A percentile compares a stretch with the other conserved stretches of the same genome.
Conservation (phyloP, 1,284 basidiomycete species). For the Trichosporon sp. region DNA sequence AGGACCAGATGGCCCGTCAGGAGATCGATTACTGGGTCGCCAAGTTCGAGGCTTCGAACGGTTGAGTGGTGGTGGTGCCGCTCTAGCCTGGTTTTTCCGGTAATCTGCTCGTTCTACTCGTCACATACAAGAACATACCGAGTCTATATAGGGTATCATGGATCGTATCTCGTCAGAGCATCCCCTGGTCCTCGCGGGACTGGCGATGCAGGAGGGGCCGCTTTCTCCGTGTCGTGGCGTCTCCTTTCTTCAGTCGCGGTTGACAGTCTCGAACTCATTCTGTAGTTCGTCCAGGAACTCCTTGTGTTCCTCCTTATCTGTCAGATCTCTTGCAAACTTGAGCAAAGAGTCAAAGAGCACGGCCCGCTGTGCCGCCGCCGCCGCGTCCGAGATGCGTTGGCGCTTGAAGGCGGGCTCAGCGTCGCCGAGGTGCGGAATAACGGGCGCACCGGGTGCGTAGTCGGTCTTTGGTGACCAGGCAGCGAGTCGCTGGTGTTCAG, state of each 20-base stretch:
- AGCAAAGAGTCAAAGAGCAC: not conserved
- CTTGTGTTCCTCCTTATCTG: not conserved
- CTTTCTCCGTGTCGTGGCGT: not conserved
- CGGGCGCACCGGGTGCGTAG: not conserved
- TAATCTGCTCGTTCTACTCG: not conserved
- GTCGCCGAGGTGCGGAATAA: not conserved
- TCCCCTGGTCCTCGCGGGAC: not conserved
- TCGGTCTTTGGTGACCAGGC: not conserved
- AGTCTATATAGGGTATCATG: not conserved
- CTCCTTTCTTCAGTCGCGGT: not conserved
- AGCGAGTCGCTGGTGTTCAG: not conserved
- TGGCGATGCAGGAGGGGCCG: not conserved
- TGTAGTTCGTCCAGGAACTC: slow-evolving; percentile 2
- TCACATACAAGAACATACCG: not conserved
- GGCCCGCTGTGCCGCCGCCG: not conserved
- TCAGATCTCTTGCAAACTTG: not conserved
- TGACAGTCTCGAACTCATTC: not conserved
- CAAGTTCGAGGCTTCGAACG: too few relatives aligned
- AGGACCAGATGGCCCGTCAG: too few relatives aligned
- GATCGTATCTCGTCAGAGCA: not conserved
- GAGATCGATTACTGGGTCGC: too few relatives aligned
- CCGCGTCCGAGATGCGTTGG: not conserved
- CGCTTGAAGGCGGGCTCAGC: not conserved
- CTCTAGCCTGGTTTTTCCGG: too few relatives aligned
- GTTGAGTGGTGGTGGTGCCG: too few relatives aligned